These are phyloP conservation scores for Neurospora pannonica DNA, from an alignment of 495 filamentous ascomycete genomes.

Conservation along the genomic window DNA sequence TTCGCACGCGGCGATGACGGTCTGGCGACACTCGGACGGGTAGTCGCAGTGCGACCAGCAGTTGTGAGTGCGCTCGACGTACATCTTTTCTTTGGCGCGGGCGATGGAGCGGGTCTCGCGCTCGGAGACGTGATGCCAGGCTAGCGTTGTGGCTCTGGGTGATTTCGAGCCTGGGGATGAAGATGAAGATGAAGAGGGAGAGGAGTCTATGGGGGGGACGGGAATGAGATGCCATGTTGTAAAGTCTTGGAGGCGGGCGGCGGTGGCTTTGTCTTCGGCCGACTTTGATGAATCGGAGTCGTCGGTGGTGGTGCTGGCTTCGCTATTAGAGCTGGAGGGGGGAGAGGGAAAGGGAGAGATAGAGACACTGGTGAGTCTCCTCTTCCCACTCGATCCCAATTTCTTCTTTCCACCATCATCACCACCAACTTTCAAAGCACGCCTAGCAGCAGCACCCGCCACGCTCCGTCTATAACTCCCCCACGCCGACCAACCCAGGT, in stretches of 20 bases:
- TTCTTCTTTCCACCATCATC: background rate
- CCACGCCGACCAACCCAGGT: conserved; percentile 30
- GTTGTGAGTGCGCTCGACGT: conserved; percentile 15
- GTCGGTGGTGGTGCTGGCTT: background rate
- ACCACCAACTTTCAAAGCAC: background rate
- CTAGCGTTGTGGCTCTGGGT: background rate
- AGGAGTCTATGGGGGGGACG: background rate
- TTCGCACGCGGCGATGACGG: conserved; percentile 1
- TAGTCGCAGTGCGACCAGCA: conserved; percentile 37
- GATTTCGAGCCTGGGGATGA: background rate
- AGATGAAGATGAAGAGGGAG: background rate
- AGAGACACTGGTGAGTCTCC: background rate
- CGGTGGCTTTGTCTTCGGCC: background rate
- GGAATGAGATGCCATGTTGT: background rate
- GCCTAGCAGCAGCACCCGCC: background rate
- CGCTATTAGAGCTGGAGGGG: background rate
- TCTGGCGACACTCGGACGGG: conserved; percentile 32
- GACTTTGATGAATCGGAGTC: background rate
- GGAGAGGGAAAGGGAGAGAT: background rate
- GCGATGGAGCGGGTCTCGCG: background rate
- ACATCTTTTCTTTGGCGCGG: conserved; percentile 19
- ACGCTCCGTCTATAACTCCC: conserved; percentile 24
- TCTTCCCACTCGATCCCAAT: background rate
- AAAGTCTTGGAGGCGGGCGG: background rate
- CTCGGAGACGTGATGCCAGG: background rate